These are phyloP conservation scores for Drechslerella dactyloides DNA, from an alignment of 2,329 filamentous ascomycete genomes.

Conservation along the genomic window DNA sequence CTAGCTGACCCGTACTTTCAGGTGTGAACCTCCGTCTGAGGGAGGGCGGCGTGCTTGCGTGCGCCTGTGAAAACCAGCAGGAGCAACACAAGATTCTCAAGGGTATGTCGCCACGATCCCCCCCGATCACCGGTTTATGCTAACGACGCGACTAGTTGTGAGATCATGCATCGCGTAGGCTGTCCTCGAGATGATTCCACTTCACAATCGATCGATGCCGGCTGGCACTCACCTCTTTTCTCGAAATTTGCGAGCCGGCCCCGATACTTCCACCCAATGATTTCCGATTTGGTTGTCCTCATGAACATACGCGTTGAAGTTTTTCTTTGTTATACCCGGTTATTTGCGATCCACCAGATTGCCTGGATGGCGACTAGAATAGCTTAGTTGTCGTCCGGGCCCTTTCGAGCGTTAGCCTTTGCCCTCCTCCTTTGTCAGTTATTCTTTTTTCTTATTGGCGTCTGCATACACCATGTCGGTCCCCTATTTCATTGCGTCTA, in stretches of 20 bases:
- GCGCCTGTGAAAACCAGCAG: conserved; percentile 66
- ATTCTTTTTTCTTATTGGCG: conserved; percentile 42
- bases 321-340: conserved; percentile 12
- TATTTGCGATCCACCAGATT: conserved; percentile 14
- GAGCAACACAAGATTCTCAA: conserved; percentile 64
- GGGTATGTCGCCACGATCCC: conserved; percentile 58
- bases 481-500: conserved; percentile 45
- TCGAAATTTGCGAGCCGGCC: background rate
- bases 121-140: background rate
- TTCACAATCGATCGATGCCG: background rate
- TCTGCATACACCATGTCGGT: conserved; percentile 50
- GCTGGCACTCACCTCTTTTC: background rate
- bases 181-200: background rate
- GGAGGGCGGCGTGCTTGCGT: conserved; percentile 69
- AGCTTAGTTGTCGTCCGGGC: conserved; percentile 25
- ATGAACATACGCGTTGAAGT: conserved; percentile 2
- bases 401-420: conserved; percentile 33
- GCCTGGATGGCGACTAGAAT: conserved; percentile 6
- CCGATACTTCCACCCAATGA: background rate
- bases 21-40: conserved; percentile 67
- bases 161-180: conserved; percentile 48
- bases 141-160: conserved; percentile 31
- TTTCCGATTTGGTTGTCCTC: background rate
- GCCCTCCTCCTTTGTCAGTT: conserved; percentile 38
- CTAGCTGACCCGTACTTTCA: conserved; percentile 23